These are phyloP conservation scores for Acrocalymma vagum DNA, from an alignment of 2,329 filamentous ascomycete genomes.

Conservation along the genomic window DNA sequence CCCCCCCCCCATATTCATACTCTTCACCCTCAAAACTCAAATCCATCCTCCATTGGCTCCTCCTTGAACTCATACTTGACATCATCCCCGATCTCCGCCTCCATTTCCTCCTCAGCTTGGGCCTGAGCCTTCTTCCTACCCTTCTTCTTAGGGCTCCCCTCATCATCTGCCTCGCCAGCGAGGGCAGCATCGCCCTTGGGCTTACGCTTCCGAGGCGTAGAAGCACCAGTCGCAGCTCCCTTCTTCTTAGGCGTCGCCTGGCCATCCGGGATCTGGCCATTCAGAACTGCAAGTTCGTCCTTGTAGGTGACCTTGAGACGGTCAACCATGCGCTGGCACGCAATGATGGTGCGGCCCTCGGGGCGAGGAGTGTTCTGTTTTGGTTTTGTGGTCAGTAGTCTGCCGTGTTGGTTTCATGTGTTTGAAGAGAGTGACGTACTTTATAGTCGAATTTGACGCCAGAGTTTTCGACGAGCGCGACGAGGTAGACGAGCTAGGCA, in stretches of 20 bases:
- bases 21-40: conserved; percentile 5
- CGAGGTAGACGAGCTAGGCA: conserved; percentile 26
- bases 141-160: conserved; percentile 17
- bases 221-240: conserved; percentile 4
- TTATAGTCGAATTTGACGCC: conserved; percentile 24
- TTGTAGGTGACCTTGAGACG: conserved; percentile 35
- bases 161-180: conserved; percentile 3
- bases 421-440: conserved; percentile 9
- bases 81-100: conserved; percentile 6
- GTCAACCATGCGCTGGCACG: conserved; percentile 28
- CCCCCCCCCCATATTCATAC: conserved; percentile 1
- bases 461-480: conserved; percentile 27
- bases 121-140: conserved; percentile 6
- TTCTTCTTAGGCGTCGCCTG: neutral
- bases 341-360: conserved; percentile 19
- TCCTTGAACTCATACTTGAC: conserved; percentile 15
- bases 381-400: conserved; percentile 4
- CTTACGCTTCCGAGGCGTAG: conserved; percentile 29
- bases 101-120: conserved; percentile 8
- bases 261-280: conserved; percentile 17
- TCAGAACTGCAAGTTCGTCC: conserved; percentile 24
- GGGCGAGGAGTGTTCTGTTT: conserved; percentile 28
- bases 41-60: no score
- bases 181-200: conserved; percentile 16
- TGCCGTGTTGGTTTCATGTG: conserved; percentile 10